Evolutionary conservation across 306 rosid species (phyloP), one percentile per base, ranked within the genome.

Genomic region (Acacia confusa): DNA sequence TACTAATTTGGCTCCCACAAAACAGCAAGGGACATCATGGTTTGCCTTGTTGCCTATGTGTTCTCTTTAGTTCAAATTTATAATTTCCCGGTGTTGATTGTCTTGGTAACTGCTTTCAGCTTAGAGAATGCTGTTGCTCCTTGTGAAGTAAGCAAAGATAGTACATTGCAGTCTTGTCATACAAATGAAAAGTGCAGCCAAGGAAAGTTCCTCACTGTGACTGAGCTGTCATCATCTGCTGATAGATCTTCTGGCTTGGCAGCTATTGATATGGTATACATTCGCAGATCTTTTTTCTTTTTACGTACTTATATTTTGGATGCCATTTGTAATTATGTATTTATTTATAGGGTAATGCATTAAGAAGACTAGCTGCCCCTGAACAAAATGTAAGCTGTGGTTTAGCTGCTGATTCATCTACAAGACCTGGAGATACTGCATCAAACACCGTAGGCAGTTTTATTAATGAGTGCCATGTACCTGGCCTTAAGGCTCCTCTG

Each of bases 401-500:
- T 75, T 80, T 79, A 44, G 78, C 87, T 83, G 72, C 84, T 17
- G 72, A 85, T 86, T 89, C 86, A 77, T 79, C 86, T 63, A 79
- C 83, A 79, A 86, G 81, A 84, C 28, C 19, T 30, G 72, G 79
- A 19, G 84, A 89, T 79, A 74, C 85, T 70, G 55, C 84, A 66
- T 78, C 91, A 79, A 63, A 82, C 74, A 74, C 76, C 57, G 34
- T 73, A 1, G 88, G 91, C 44, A 85, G 75, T 81, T 89, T 91
- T 52, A 52, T 85, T 74, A 61, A 87, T 32, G 92, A 88, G 72
- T 85, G 66, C 72, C 83, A 84, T 32, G 43, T 93, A 45, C 89
- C 88, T 69, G 97, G 97, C 76, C 88, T 72, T 67, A 93, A 89
- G 83, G 88, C 87, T 85, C 99, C 98, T 70, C 78, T 93, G 88